phyloP scores from a whole-genome alignment of 306 rosid species.

The Vigna mungo region DNA sequence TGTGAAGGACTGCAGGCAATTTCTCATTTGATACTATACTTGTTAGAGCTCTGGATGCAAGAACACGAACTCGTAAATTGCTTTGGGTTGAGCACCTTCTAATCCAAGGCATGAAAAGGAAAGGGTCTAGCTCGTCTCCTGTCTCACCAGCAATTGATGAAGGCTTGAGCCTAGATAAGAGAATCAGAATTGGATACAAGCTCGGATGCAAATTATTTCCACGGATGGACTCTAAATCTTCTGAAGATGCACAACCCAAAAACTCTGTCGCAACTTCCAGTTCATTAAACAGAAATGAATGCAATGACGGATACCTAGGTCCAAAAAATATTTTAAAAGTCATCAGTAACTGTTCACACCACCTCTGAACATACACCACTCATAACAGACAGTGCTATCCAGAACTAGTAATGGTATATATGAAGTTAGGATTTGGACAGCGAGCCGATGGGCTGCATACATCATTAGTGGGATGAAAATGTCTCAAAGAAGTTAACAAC shows the following conservation, averaged over 20 bases:
- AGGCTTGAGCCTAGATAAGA: constrained; percentile 90
- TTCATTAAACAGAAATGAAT: constrained; percentile 81
- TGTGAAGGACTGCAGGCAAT: constrained; percentile 68
- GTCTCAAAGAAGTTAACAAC: not conserved
- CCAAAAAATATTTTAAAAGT: constrained; percentile 17
- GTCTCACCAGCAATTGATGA: constrained; percentile 86
- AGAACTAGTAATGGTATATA: constrained; percentile 22
- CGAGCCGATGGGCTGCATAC: not conserved
- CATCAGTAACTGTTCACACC: constrained; percentile 12
- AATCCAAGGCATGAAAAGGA: constrained; percentile 82
- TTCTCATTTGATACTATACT: constrained; percentile 91
- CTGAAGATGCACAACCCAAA: constrained; percentile 66
- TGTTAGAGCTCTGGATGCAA: constrained; percentile 91
- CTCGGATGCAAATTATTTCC: constrained; percentile 94
- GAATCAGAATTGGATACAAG: constrained; percentile 89
- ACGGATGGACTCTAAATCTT: constrained; percentile 57
- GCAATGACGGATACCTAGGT: constrained; percentile 87
- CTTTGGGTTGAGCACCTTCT: constrained; percentile 91
- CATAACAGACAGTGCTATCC: constrained; percentile 2
- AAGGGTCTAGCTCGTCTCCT: constrained; percentile 91
- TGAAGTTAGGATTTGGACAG: constrained; percentile 22
- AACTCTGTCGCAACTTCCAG: constrained; percentile 78
- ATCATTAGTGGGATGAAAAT: not conserved
- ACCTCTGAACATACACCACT: constrained; percentile 26
- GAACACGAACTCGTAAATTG: constrained; percentile 86